Conservation (phyloP, 176 grass and related monocot genomes). For the Oryza nivara region DNA sequence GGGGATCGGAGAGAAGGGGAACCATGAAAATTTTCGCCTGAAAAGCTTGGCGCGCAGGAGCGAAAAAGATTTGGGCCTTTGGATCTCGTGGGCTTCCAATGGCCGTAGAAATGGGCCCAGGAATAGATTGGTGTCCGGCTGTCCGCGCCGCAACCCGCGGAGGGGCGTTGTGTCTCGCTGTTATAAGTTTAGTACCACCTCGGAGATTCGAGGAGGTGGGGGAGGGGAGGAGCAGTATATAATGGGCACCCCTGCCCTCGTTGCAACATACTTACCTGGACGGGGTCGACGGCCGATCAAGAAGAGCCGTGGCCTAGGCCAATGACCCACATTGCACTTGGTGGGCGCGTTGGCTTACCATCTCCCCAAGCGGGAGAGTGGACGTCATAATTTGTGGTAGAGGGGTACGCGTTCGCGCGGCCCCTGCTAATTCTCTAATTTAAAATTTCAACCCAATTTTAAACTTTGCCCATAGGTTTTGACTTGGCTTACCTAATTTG, state of each 20-base stretch:
- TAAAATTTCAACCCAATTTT: neutral
- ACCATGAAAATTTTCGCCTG: neutral
- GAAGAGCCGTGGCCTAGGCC: slow-evolving; percentile 40
- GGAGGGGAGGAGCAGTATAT: neutral
- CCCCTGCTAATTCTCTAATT: slow-evolving; percentile 10
- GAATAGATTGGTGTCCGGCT: neutral
- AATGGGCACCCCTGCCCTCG: neutral
- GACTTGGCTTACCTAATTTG: too few species aligned
- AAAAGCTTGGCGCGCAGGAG: slow-evolving; percentile 36
- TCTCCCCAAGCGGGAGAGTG: slow-evolving; percentile 54
- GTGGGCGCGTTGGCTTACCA: slow-evolving; percentile 37
- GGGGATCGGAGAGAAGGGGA: neutral
- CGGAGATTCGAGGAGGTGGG: neutral
- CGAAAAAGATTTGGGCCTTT: neutral
- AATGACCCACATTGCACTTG: slow-evolving; percentile 45
- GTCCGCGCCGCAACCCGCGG: too few species aligned
- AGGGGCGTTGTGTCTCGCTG: neutral
- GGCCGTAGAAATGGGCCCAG: neutral
- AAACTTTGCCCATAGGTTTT: too few species aligned
- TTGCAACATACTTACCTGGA: slow-evolving; percentile 46
- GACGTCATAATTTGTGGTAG: slow-evolving; percentile 71
- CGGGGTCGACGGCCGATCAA: slow-evolving; percentile 35
- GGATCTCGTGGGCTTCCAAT: neutral
- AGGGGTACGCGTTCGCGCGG: slow-evolving; percentile 78
- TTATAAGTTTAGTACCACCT: slow-evolving; percentile 43